Evolutionary conservation across 306 rosid species (phyloP), one percentile per base, ranked within the genome.

Genomic region (Myrica gale): DNA sequence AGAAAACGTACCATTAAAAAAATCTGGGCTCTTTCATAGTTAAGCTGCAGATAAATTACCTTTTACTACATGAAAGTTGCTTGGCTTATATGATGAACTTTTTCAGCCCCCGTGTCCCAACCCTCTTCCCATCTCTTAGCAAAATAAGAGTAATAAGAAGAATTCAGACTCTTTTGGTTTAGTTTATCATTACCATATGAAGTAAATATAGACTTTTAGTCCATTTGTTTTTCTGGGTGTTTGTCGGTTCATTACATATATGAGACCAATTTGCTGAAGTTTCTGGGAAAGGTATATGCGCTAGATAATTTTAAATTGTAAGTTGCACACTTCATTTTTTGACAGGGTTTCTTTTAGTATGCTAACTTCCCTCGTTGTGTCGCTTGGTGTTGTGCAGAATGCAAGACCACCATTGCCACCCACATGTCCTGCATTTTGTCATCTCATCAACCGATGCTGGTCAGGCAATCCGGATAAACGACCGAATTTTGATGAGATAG

Each of bases 321-420:
- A 62, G 1, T 62, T 62, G 45, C 45, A 13, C 4, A 32, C 5
- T 32, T 13, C 4, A 56, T 20, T 32, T 21, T n/a, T 16, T 16
- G 69, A 41, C 11, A 13, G 26, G 67, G 13, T 16, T 16, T 65
- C 23, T 41, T 69, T 51, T 26, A 48, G 55, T 7, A 70, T 50
- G 74, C 11, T 48, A 46, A 32, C 45, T 5, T 46, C 60, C 23
- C 15, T 26, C 48, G 45, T 70, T 21, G n/a, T 48, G 70, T 16
- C 75, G 73, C 61, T 81, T 67, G 5, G 12, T 45, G 68, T 78
- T 72, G 61, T 83, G 89, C 83, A 95, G 99, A 95, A 95, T 85
- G 95, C 90, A 81, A 95, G 99, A 74, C 99, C 99, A 1, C 96
- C 97, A 37, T 69, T 95, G 79, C 97, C 97, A 52, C 57, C 91